Percentiles rank a stretch among this genome's conserved stretches.
phyloP scores from a whole-genome alignment of 495 filamentous ascomycete species.

The Aspergillus sparsus region DNA sequence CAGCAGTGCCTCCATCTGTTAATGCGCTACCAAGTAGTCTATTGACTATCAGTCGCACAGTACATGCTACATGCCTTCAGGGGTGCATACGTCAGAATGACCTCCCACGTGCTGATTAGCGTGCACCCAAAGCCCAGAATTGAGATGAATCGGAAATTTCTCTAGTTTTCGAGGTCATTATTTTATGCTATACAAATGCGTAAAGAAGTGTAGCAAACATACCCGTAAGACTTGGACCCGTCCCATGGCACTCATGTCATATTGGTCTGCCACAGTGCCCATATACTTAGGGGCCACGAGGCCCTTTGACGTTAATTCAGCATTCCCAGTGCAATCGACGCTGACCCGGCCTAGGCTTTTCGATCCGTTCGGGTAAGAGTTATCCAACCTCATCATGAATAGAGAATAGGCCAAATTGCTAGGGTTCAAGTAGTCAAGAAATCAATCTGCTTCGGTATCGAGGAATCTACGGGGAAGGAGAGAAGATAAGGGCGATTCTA shows the following conservation, averaged over 20 bases:
- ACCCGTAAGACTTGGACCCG: slow-evolving; percentile 48
- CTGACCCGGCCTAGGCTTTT: slow-evolving; percentile 23
- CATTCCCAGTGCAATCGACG: slow-evolving; percentile 22
- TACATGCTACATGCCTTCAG: slow-evolving; percentile 1
- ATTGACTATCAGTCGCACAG: slow-evolving; percentile 14
- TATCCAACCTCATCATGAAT: slow-evolving; percentile 14
- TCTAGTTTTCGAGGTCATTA: slow-evolving; percentile 31
- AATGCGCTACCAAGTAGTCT: slow-evolving; percentile 47
- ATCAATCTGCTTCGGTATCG: neutral
- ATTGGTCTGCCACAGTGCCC: slow-evolving; percentile 41
- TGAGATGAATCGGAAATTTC: slow-evolving; percentile 52
- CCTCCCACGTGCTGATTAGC: slow-evolving; percentile 50
- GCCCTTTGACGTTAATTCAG: slow-evolving; percentile 30
- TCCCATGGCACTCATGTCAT: slow-evolving; percentile 48
- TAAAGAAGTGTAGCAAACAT: slow-evolving; percentile 10
- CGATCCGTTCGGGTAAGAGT: slow-evolving; percentile 8
- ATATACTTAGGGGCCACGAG: slow-evolving; percentile 42
- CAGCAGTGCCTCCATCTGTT: slow-evolving; percentile 57
- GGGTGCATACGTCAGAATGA: slow-evolving; percentile 43
- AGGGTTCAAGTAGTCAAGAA: neutral
- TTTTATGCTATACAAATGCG: slow-evolving; percentile 2
- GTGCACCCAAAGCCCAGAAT: slow-evolving; percentile 51
- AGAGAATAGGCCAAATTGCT: neutral
- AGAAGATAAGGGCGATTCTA: neutral
- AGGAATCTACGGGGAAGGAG: neutral